phyloP scores from a whole-genome alignment of 139 green algal species.

The Chlamydomonas schloesseri region DNA sequence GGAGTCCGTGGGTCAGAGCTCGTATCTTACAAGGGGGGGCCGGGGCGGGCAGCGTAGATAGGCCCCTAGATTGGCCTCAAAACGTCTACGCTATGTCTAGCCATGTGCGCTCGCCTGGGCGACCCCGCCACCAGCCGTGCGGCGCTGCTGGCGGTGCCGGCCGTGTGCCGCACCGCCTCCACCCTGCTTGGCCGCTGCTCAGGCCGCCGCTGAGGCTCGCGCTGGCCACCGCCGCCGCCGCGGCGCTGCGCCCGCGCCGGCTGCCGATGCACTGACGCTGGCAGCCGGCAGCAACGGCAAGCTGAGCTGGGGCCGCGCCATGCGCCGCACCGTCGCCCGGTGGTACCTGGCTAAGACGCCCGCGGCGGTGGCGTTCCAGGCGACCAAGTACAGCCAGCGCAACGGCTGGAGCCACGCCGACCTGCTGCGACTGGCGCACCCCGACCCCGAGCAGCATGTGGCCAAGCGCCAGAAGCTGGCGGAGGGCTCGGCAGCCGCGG shows the following conservation, averaged over 20 bases:
- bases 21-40: no score
- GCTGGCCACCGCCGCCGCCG: not conserved
- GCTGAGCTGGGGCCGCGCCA: not conserved
- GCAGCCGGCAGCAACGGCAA: not conserved
- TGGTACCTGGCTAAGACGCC: slow-evolving; percentile 2
- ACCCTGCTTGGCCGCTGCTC: not conserved
- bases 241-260: not conserved
- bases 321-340: not conserved
- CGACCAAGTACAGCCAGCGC: slow-evolving; percentile 25
- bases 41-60: no score
- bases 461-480: not conserved
- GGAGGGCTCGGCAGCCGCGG: not conserved
- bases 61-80: no score
- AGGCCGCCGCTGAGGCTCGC: not conserved
- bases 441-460: not conserved
- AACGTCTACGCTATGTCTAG: no score
- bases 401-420: slow-evolving; percentile 13
- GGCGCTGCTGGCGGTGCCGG: not conserved
- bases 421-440: slow-evolving; percentile 3
- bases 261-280: not conserved
- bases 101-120: slow-evolving; percentile 1
- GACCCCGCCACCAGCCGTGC: not conserved
- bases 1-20: no score
- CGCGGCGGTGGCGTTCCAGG: slow-evolving; percentile 1
- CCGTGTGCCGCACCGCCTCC: slow-evolving; percentile 21